A percentile compares a stretch with the other conserved stretches of the same genome.
phyloP scores from a whole-genome alignment of 441 rosid genomes.

The Arabidopsis hybrid region DNA sequence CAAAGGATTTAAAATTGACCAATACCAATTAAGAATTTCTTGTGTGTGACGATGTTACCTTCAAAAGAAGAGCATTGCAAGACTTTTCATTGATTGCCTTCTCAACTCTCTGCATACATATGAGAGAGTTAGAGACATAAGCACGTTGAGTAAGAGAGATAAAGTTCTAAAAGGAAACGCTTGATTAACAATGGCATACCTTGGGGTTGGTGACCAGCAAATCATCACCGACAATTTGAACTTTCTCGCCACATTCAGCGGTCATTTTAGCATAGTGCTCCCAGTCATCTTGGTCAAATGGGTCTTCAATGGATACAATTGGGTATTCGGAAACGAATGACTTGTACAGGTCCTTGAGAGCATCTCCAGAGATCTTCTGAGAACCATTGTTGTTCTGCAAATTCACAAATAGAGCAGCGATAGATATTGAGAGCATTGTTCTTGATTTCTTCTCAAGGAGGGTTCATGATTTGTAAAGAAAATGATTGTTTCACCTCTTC shows the following conservation, averaged over 20 bases:
- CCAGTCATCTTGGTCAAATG: slow-evolving; percentile 99
- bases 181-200: slow-evolving; percentile 48
- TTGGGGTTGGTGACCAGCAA: slow-evolving; percentile 94
- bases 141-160: not conserved
- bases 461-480: not conserved
- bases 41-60: slow-evolving; percentile 52
- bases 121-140: not conserved
- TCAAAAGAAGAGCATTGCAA: slow-evolving; percentile 96
- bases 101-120: slow-evolving; percentile 69
- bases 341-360: slow-evolving; percentile 88
- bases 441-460: not conserved
- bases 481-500: slow-evolving; percentile 61
- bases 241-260: slow-evolving; percentile 70
- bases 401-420: slow-evolving; percentile 10
- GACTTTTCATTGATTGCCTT: slow-evolving; percentile 88
- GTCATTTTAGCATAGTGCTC: slow-evolving; percentile 82
- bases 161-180: not conserved
- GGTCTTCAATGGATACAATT: slow-evolving; percentile 92
- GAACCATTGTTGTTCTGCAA: slow-evolving; percentile 77
- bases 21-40: not conserved
- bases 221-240: slow-evolving; percentile 97
- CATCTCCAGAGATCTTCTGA: slow-evolving; percentile 86
- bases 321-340: slow-evolving; percentile 87
- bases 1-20: not conserved
- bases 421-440: not conserved